Evolutionary conservation across 2,329 filamentous ascomycete species (phyloP).

Genomic region (Sclerotinia borealis): DNA sequence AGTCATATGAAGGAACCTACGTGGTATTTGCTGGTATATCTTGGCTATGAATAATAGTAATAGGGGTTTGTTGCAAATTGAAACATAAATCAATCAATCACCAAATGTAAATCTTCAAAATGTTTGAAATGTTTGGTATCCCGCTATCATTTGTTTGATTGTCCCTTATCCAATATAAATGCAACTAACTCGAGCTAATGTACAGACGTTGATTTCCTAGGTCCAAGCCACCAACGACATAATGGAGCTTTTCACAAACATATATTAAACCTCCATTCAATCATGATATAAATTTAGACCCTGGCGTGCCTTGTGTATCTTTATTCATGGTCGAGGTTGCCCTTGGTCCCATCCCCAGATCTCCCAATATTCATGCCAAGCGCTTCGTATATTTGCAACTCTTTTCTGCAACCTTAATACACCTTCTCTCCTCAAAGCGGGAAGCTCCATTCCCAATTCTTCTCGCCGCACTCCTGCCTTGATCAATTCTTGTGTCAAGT

Average conservation of each 20-base stretch:
- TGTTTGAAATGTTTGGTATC: not conserved
- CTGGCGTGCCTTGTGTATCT: too few species aligned
- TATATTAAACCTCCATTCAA: not conserved
- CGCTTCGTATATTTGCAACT: constrained; percentile 17
- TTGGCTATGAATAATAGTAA: not conserved
- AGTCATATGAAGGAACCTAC: constrained; percentile 2
- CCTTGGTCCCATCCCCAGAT: constrained; percentile 23
- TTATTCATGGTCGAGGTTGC: not conserved
- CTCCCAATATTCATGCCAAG: constrained; percentile 25
- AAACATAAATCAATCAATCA: not conserved
- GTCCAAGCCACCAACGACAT: not conserved
- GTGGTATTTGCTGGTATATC: not conserved
- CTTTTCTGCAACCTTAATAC: constrained; percentile 9
- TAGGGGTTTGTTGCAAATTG: not conserved
- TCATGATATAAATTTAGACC: not conserved
- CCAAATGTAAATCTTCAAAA: not conserved
- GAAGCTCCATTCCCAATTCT: constrained; percentile 16
- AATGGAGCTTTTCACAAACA: not conserved
- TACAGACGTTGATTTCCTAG: not conserved
- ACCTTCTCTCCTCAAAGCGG: constrained; percentile 13
- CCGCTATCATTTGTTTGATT: not conserved
- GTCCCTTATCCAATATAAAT: not conserved
- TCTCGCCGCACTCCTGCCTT: constrained; percentile 16
- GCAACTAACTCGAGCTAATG: not conserved
- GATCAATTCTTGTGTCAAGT: constrained; percentile 15